Base-by-base conservation (phyloP, 176 grass and related monocot genomes). In the Zoysia japonica region DNA sequence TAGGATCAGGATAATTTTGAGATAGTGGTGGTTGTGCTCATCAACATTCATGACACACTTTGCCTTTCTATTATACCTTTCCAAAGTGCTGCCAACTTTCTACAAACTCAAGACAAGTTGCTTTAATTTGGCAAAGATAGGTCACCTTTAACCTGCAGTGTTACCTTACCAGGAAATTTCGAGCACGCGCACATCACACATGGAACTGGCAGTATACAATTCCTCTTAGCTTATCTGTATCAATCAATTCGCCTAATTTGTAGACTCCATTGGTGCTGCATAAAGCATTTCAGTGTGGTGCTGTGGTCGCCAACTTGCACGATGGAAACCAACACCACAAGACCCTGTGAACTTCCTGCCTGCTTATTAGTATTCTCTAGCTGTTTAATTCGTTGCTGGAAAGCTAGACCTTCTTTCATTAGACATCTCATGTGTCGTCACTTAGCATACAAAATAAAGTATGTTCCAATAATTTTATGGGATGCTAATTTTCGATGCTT, bases 101-200 rank as follows among this genome's bases (percentile, higher is more conserved):
- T 85, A 62, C 78, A 78, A 78, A 80, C 88, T 82, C 88, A 78
- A 86, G 83, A 73, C 78, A 86, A 68, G 78, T 72, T 72, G 79
- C 67, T 82, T 86, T 28, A 28, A 28, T 28, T 28, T 68, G 52
- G 74, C 74, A 82, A 89, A 78, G 78, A 79, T 78, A 82, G 67
- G 20, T 15, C 68, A 52, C 41, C 61, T 83, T 79, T 80, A 9
- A 5, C 77, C 38, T 69, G 67, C 28, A 28, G 28, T 69, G 72
- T 53, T 81, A 87, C 47, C 75, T 76, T 81, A 80, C 60, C 73
- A 72, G 47, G 68, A 86, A 86, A 70, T 44, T 64, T 78, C 61
- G 65, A 71, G 77, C 74, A 38, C 47, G 77, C 77, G 45, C 6
- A 69, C 37, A 17, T 78, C 59, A 70, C 28, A 75, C 71, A 17